Base-by-base conservation (phyloP, 371 early-diverging fungal species). In the Zychaea mexicana region DNA sequence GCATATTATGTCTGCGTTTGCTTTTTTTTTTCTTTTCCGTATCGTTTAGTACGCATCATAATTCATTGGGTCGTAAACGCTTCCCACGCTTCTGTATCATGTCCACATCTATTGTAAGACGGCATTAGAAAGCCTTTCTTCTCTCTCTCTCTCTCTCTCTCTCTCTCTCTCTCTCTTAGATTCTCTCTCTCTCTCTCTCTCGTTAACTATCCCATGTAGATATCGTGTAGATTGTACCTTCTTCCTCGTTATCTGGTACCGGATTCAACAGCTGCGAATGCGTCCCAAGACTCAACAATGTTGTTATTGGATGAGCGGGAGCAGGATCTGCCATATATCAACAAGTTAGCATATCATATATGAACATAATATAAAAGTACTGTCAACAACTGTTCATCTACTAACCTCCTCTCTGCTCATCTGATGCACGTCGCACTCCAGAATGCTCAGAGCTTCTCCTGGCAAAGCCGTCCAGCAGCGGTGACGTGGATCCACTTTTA, bases 201-300 rank as follows among this genome's bases (percentile, higher is more conserved):
- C n/a, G n/a, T n/a, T n/a, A n/a, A n/a, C n/a, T n/a, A n/a, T n/a
- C n/a, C n/a, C n/a, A n/a, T n/a, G n/a, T n/a, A n/a, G n/a, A n/a
- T n/a, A n/a, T n/a, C n/a, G n/a, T n/a, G n/a, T n/a, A n/a, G n/a
- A n/a, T n/a, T n/a, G n/a, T 49, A 49, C 49, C 59, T 15, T 58
- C 26, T 13, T 57, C 30, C 12, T 28, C 28, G 38, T 46, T 45
- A 28, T 39, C 39, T 39, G 46, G 13, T 45, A 19, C 59, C 12
- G 59, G 59, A 26, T 46, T 58, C 42, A 39, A 30, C 28, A 58
- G 26, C 46, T 46, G 39, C 38, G 59, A 58, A 26, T 58, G 45
- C 1, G n/a, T 26, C 28, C 59, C 59, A 21, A 58, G 28, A 12
- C 59, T 39, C 26, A 58, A 26, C 2, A 45, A 45, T 28, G 28